A percentile compares a stretch with the other conserved stretches of the same genome.
Conservation (phyloP, 495 filamentous ascomycete genomes). For the Neurospora sp. region DNA sequence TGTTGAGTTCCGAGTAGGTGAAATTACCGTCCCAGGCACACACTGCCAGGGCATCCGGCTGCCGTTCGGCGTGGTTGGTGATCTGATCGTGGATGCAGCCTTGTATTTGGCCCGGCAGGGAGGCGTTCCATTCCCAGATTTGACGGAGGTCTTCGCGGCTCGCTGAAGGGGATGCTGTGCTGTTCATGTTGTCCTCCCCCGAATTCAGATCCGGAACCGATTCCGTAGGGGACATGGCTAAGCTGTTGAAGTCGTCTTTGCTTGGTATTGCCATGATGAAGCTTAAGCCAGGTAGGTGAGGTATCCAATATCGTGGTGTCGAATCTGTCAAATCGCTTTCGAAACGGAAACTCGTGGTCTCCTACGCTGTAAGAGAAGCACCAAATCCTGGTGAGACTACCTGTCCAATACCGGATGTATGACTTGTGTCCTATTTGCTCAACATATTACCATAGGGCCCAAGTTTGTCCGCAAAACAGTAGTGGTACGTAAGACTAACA, state of each 20-base stretch:
- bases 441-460: too few species aligned
- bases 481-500: too few species aligned
- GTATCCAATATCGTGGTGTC: background rate
- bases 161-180: background rate
- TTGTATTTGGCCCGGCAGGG: slow-evolving; percentile 6
- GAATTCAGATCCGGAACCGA: background rate
- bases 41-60: slow-evolving; percentile 14
- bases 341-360: too few species aligned
- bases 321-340: background rate
- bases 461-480: too few species aligned
- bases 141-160: background rate
- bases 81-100: slow-evolving; percentile 21
- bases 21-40: slow-evolving; percentile 45
- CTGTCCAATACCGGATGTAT: background rate
- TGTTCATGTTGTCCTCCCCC: background rate
- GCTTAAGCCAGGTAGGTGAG: too few species aligned
- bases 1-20: slow-evolving; percentile 40
- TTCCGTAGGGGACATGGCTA: background rate
- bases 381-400: background rate
- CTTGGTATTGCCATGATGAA: background rate
- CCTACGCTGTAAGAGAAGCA: background rate
- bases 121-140: slow-evolving; percentile 11
- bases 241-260: background rate
- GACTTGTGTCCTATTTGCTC: too few species aligned
- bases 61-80: slow-evolving; percentile 5